Percentiles rank a stretch among this genome's conserved stretches.
Evolutionary conservation across 1,139 yeast species (phyloP).

Genomic region (Kurtzmaniella quercitrusa): DNA sequence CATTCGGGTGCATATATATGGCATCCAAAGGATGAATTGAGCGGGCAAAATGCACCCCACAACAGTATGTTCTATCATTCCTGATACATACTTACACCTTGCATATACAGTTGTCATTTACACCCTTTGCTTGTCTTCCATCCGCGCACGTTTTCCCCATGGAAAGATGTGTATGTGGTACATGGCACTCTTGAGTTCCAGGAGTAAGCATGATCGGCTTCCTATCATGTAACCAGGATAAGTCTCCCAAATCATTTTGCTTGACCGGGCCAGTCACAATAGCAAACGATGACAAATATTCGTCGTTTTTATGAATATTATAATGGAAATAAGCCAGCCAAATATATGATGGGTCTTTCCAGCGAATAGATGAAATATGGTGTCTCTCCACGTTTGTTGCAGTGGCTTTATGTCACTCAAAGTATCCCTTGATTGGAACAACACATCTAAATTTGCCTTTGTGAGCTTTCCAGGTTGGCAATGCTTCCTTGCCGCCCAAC

Average conservation of each 20-base stretch:
- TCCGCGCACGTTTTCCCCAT: too few relatives aligned
- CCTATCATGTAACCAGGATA: slow-evolving; percentile 70
- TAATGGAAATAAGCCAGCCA: slow-evolving; percentile 60
- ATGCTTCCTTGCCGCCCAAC: slow-evolving; percentile 26
- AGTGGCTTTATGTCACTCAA: slow-evolving; percentile 61
- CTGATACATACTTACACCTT: too few relatives aligned
- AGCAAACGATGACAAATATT: slow-evolving; percentile 53
- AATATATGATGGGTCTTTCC: slow-evolving; percentile 49
- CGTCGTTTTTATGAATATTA: slow-evolving; percentile 17
- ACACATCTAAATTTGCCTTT: slow-evolving; percentile 51
- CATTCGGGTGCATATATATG: too few relatives aligned
- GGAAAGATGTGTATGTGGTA: too few relatives aligned
- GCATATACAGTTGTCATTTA: too few relatives aligned
- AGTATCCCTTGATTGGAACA: slow-evolving; percentile 79
- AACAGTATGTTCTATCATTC: too few relatives aligned
- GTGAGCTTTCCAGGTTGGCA: slow-evolving; percentile 49
- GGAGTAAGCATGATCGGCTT: slow-evolving; percentile 74
- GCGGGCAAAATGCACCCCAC: slow-evolving; percentile 64
- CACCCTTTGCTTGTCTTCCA: too few relatives aligned
- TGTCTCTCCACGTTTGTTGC: slow-evolving; percentile 27
- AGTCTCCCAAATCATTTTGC: slow-evolving; percentile 31
- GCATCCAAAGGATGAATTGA: slow-evolving; percentile 51
- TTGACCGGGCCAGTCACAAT: slow-evolving; percentile 73
- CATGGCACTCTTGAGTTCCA: slow-evolving; percentile 50
- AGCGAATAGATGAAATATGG: slow-evolving; percentile 67